Evolutionary conservation across 768 basidiomycete genomes (phyloP).

Genomic region (Suillus plorans): DNA sequence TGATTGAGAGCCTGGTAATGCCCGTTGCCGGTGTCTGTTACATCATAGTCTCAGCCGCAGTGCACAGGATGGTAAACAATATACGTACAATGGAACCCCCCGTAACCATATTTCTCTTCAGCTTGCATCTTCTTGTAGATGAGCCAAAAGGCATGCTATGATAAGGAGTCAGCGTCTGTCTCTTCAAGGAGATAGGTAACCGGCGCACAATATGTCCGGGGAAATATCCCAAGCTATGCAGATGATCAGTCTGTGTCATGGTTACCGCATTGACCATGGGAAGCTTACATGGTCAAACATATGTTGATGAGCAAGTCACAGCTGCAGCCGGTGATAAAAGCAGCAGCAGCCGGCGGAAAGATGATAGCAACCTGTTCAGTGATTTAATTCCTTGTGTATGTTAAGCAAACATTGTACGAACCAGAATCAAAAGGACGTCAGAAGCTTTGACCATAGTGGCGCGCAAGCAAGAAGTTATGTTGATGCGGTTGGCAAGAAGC

Average conservation of each 20-base stretch:
- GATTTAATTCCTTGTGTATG: not conserved
- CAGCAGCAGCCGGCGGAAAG: constrained; percentile 80
- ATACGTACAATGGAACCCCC: constrained; percentile 73
- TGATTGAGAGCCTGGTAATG: constrained; percentile 32
- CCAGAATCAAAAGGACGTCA: constrained; percentile 79
- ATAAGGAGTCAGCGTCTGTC: constrained; percentile 1
- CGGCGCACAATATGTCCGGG: constrained; percentile 55
- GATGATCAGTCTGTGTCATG: constrained; percentile 7
- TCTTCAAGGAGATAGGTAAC: not conserved
- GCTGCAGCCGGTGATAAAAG: constrained; percentile 76
- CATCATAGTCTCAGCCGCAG: not conserved
- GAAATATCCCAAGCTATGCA: constrained; percentile 67
- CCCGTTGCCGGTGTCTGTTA: constrained; percentile 38
- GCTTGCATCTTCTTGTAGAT: constrained; percentile 91
- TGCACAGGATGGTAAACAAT: not conserved
- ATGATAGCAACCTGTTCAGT: constrained; percentile 66
- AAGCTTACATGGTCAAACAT: constrained; percentile 65
- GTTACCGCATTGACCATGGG: not conserved
- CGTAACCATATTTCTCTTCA: constrained; percentile 75
- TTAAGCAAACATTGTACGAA: constrained; percentile 31
- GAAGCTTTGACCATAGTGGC: constrained; percentile 52
- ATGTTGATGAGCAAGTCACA: constrained; percentile 89
- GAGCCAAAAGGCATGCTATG: constrained; percentile 82
- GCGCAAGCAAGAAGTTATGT: not conserved
- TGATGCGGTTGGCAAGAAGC: not conserved